A percentile compares a stretch with the other conserved stretches of the same genome.
phyloP scores from a whole-genome alignment of 1,139 yeast species.

The Zygotorulaspora mrakii region DNA sequence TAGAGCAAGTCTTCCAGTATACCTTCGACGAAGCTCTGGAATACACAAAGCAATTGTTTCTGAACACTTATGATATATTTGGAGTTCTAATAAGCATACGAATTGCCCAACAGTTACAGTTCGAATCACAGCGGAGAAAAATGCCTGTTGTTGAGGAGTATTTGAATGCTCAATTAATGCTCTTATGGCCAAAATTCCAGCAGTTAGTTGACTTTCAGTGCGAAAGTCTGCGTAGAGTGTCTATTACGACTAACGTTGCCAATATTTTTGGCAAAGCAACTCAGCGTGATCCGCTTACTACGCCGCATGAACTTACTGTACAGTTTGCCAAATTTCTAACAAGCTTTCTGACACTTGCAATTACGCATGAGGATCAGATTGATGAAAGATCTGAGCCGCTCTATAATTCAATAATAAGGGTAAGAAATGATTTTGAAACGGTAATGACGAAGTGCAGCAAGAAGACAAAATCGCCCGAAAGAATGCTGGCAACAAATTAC shows the following conservation, averaged over 20 bases:
- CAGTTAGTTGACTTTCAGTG: conserved; percentile 71
- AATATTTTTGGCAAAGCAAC: conserved; percentile 28
- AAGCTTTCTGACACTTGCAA: conserved; percentile 62
- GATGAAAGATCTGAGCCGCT: conserved; percentile 61
- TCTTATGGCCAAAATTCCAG: conserved; percentile 86
- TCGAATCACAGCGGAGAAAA: conserved; percentile 57
- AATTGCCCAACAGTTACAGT: conserved; percentile 59
- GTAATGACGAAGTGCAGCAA: conserved; percentile 65
- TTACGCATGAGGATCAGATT: conserved; percentile 31
- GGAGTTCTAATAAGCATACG: conserved; percentile 79
- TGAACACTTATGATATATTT: conserved; percentile 63
- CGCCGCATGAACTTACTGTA: conserved; percentile 70
- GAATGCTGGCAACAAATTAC: conserved; percentile 76
- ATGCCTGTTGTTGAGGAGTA: conserved; percentile 75
- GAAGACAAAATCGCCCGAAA: conserved; percentile 54
- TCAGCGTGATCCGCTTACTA: conserved; percentile 36
- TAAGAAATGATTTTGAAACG: conserved; percentile 76
- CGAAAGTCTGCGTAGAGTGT: conserved; percentile 53
- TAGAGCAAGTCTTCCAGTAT: conserved; percentile 48
- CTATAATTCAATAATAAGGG: conserved; percentile 59
- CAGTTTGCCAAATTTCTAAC: conserved; percentile 73
- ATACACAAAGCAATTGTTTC: conserved; percentile 49
- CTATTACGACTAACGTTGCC: conserved; percentile 27
- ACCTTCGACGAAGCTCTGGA: conserved; percentile 53
- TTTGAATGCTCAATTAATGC: conserved; percentile 59